phyloP scores from a whole-genome alignment of 2,329 filamentous ascomycete species.

The Nannizziopsis arthrosporioides region DNA sequence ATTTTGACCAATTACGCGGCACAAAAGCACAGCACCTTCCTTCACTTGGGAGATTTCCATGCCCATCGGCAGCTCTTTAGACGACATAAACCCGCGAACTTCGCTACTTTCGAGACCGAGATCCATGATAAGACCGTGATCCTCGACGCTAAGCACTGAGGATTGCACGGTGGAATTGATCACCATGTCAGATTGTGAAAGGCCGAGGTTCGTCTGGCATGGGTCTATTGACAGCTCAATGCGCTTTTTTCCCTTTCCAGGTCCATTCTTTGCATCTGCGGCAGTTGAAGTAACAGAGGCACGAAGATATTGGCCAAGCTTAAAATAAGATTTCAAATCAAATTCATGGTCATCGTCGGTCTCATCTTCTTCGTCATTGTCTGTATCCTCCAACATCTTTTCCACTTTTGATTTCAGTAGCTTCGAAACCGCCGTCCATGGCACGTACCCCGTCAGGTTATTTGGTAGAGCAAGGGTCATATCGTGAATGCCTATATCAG shows the following conservation, averaged over 20 bases:
- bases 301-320: constrained; percentile 75
- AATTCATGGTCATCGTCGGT: constrained; percentile 38
- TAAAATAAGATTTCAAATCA: constrained; percentile 64
- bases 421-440: constrained; percentile 83
- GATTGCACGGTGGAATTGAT: constrained; percentile 72
- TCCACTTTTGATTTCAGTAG: constrained; percentile 66
- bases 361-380: constrained; percentile 44
- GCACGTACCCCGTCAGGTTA: constrained; percentile 79
- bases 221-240: constrained; percentile 84
- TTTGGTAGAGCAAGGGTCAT: constrained; percentile 78
- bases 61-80: constrained; percentile 61
- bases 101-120: constrained; percentile 59
- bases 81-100: constrained; percentile 66
- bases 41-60: constrained; percentile 58
- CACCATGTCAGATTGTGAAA: constrained; percentile 62
- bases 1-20: constrained; percentile 62
- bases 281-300: constrained; percentile 69
- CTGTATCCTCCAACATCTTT: constrained; percentile 48
- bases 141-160: constrained; percentile 80
- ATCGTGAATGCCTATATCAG: constrained; percentile 66
- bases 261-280: constrained; percentile 39
- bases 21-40: constrained; percentile 75
- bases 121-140: constrained; percentile 91
- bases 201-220: constrained; percentile 60
- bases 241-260: constrained; percentile 59